Percentiles rank a stretch among this genome's conserved stretches.
Evolutionary conservation across 108 stramenopile species (phyloP).

Genomic region (Fragilaria crotonensis): DNA sequence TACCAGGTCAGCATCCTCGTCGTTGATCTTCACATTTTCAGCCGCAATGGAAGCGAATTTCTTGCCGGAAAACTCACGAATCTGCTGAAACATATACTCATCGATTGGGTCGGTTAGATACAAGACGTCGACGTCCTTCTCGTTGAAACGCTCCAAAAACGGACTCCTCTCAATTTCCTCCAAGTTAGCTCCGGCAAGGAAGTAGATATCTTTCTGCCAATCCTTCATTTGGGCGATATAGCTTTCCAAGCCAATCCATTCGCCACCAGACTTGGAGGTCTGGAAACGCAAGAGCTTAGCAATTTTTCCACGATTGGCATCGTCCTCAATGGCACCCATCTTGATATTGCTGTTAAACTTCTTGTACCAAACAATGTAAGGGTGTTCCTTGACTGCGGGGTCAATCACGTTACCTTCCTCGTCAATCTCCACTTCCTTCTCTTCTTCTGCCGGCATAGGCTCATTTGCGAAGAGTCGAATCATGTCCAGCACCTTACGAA

Average conservation of each 20-base stretch:
- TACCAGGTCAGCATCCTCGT: constrained; percentile 91
- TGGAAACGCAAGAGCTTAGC: constrained; percentile 94
- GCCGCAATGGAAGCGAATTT: constrained; percentile 88
- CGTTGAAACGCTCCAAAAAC: constrained; percentile 85
- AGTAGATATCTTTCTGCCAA: constrained; percentile 98
- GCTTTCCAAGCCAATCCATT: constrained; percentile 74
- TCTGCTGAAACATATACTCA: constrained; percentile 85
- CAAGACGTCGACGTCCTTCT: constrained; percentile 95
- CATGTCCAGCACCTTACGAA: constrained; percentile 96
- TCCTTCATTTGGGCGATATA: constrained; percentile 96
- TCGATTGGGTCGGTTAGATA: constrained; percentile 94
- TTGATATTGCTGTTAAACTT: constrained; percentile 92
- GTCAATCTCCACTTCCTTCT: constrained; percentile 46
- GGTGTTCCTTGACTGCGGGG: constrained; percentile 40
- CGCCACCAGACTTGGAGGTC: constrained; percentile 69
- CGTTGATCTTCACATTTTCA: constrained; percentile 95
- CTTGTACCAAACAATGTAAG: constrained; percentile 94
- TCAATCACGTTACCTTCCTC: constrained; percentile 47
- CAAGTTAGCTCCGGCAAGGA: constrained; percentile 83
- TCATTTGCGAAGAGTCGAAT: constrained; percentile 79
- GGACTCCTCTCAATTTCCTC: constrained; percentile 83
- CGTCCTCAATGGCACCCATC: constrained; percentile 97
- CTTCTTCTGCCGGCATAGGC: constrained; percentile 29
- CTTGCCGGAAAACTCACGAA: constrained; percentile 76
- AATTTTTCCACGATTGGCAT: constrained; percentile 87